Evolutionary conservation across 2,329 filamentous ascomycete species (phyloP).

Genomic region (Thermoascus crustaceus): DNA sequence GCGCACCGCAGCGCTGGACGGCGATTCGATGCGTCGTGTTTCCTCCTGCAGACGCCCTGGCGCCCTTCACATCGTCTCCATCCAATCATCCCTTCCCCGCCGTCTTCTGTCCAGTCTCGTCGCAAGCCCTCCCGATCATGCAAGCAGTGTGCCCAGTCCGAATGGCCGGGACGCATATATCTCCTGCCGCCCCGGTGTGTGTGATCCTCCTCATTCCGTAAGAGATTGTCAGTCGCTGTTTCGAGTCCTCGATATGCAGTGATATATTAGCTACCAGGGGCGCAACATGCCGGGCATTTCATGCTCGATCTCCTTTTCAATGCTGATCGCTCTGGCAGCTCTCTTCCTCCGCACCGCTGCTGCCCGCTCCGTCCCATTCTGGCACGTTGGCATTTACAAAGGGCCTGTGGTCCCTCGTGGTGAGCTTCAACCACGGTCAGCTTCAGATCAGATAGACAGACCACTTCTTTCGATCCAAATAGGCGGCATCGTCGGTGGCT

Average conservation of each 20-base stretch:
- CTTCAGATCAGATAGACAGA: conserved; percentile 51
- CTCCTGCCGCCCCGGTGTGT: not conserved
- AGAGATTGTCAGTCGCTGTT: conserved; percentile 20
- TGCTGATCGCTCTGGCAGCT: conserved; percentile 3
- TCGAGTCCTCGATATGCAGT: conserved; percentile 14
- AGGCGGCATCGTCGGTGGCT: conserved; percentile 73
- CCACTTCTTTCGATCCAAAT: conserved; percentile 71
- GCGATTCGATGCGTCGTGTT: not conserved
- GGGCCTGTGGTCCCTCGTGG: conserved; percentile 43
- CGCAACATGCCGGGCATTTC: conserved; percentile 10
- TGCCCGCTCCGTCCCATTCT: conserved; percentile 11
- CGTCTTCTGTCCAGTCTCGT: conserved; percentile 14
- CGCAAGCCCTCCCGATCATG: conserved; percentile 1
- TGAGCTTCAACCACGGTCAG: conserved; percentile 53
- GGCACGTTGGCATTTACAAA: conserved; percentile 14
- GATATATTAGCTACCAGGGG: conserved; percentile 13
- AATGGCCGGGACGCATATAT: conserved; percentile 1
- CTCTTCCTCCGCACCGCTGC: conserved; percentile 8
- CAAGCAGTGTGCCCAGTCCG: not conserved
- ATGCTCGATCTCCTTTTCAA: not conserved
- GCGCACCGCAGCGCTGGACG: not conserved
- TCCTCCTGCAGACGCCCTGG: conserved; percentile 1
- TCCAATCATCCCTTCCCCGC: conserved; percentile 14
- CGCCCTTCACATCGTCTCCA: conserved; percentile 21
- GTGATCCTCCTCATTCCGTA: conserved; percentile 9